These are phyloP conservation scores for Haplographium delicatum DNA, from an alignment of 495 filamentous ascomycete genomes.

Conservation along the genomic window DNA sequence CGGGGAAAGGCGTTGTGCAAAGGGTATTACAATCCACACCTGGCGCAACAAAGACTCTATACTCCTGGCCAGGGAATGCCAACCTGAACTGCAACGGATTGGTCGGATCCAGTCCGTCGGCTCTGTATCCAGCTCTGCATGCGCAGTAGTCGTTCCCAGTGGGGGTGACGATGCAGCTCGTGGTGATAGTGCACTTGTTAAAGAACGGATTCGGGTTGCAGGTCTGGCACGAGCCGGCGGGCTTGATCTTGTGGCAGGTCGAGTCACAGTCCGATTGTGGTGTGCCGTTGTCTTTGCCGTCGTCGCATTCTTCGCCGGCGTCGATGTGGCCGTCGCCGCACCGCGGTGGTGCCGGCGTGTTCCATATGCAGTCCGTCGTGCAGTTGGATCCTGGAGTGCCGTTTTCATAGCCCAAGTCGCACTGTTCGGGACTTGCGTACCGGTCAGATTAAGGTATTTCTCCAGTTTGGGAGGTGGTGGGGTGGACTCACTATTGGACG, in stretches of 20 bases:
- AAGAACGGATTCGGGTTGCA: slow-evolving; percentile 14
- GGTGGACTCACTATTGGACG: slow-evolving; percentile 1
- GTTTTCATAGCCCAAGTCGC: background rate
- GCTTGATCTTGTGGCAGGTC: slow-evolving; percentile 2
- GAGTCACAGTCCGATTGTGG: background rate
- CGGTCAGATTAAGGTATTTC: background rate
- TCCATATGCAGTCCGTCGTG: slow-evolving; percentile 8
- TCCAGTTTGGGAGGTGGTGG: background rate
- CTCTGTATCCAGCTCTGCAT: slow-evolving; percentile 12
- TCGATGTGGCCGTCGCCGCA: slow-evolving; percentile 7
- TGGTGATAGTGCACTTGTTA: slow-evolving; percentile 13
- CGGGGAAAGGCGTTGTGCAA: slow-evolving; percentile 11
- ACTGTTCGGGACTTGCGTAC: background rate
- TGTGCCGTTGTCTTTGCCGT: slow-evolving; percentile 8
- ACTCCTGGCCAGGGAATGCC: slow-evolving; percentile 8
- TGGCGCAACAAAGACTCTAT: slow-evolving; percentile 14
- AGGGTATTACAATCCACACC: slow-evolving; percentile 12
- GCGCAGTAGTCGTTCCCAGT: slow-evolving; percentile 9
- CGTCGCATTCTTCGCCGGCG: slow-evolving; percentile 6
- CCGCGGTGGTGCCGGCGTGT: background rate
- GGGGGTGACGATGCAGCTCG: slow-evolving; percentile 8
- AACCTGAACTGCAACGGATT: slow-evolving; percentile 13
- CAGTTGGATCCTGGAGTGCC: background rate
- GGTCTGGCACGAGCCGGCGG: slow-evolving; percentile 1
- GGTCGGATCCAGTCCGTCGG: slow-evolving; percentile 7